phyloP scores from a whole-genome alignment of 345 rosid species.

The Salix exigua region DNA sequence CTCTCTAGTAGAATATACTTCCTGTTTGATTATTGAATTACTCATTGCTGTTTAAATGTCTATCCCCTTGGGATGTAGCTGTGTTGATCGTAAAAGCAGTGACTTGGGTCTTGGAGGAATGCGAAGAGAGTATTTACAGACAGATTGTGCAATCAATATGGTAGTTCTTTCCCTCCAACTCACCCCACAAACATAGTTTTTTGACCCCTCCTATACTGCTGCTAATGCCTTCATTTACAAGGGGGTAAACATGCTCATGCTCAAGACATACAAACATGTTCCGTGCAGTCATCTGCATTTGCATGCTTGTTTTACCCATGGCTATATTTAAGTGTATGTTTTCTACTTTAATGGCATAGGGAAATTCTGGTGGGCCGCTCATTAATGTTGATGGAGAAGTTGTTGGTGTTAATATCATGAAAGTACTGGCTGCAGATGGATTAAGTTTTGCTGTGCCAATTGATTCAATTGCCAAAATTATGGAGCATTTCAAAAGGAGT shows the following conservation, averaged over 20 bases:
- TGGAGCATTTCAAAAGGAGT: conserved; percentile 71
- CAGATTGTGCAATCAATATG: conserved; percentile 81
- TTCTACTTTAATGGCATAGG: conserved; percentile 38
- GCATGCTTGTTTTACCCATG: background rate
- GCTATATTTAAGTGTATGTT: background rate
- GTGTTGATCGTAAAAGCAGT: conserved; percentile 95
- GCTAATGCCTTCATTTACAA: background rate
- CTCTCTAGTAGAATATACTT: background rate
- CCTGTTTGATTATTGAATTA: conserved; percentile 5
- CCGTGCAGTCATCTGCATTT: background rate
- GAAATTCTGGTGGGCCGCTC: conserved; percentile 96
- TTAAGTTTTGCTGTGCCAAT: conserved; percentile 80
- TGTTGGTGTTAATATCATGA: conserved; percentile 83
- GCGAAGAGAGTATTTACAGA: conserved; percentile 81
- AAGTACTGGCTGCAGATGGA: conserved; percentile 74
- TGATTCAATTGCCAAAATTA: conserved; percentile 67
- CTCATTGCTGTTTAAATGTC: conserved; percentile 1
- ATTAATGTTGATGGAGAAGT: conserved; percentile 90
- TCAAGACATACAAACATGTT: background rate
- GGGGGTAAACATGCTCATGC: background rate
- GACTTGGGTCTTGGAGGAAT: conserved; percentile 85
- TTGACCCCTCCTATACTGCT: background rate
- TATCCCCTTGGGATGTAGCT: conserved; percentile 38
- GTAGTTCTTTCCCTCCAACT: conserved; percentile 38
- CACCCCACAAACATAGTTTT: background rate